Evolutionary conservation across 106 monocot species (phyloP), one percentile per base, ranked within the genome.

Genomic region (Gastrodia elata): DNA sequence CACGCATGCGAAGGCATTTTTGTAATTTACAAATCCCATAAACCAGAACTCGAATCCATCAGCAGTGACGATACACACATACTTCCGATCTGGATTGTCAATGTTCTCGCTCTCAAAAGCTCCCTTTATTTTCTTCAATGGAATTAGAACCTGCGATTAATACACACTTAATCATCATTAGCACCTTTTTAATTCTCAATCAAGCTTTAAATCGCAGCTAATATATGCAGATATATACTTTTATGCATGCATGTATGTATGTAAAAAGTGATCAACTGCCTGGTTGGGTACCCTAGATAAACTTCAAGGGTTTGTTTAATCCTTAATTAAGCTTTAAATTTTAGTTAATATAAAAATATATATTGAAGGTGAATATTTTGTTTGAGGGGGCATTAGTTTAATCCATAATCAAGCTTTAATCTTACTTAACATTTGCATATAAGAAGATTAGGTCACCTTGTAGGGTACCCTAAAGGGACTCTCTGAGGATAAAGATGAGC

Each of bases 391-490:
- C n/a, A n/a, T n/a, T n/a, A n/a, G n/a, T n/a, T n/a, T n/a, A n/a
- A n/a, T n/a, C n/a, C n/a, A n/a, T n/a, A 52, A 52, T n/a, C 20
- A 52, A 52, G 22, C 4, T 52, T 42, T 4, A 52, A 52, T 16
- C 14, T 48, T 58, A 58, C 4, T 2, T 61, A 61, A 61, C 30
- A n/a, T n/a, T n/a, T n/a, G n/a, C n/a, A n/a, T n/a, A n/a, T n/a
- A n/a, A n/a, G n/a, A n/a, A n/a, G n/a, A n/a, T n/a, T n/a, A n/a
- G 43, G 30, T 69, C 39, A 78, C 79, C 75, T 83, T 83, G 55
- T 79, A 83, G 0, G 83, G 75, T 41, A 75, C 13, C 71, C 71
- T 80, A 20, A 64, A 34, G 5, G 68, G 30, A 6, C 28, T 72
- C 57, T 73, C 84, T 44, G 41, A 24, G 1, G 77, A n/a, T 40